phyloP scores from a whole-genome alignment of 169 alveolate genomes.

The Theileria luwenshuni region DNA sequence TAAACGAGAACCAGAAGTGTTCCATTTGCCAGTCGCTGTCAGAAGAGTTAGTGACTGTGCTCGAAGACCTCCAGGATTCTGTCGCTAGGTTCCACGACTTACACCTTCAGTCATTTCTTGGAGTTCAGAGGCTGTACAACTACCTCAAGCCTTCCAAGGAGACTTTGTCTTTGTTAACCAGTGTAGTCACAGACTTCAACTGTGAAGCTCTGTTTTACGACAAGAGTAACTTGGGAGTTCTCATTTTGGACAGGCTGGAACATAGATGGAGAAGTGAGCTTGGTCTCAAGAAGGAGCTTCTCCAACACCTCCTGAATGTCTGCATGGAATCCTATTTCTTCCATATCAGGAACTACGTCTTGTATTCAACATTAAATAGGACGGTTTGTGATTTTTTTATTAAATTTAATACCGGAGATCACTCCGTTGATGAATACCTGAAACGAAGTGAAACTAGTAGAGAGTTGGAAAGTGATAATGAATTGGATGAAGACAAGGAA shows the following conservation, averaged over 20 bases:
- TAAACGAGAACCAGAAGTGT: conserved; percentile 24
- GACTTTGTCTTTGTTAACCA: conserved; percentile 36
- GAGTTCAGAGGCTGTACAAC: conserved; percentile 36
- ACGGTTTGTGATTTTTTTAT: neutral
- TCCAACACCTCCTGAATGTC: neutral
- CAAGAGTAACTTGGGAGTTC: conserved; percentile 6
- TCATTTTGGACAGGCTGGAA: conserved; percentile 12
- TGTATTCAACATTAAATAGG: neutral
- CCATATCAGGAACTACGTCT: neutral
- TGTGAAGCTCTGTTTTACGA: neutral
- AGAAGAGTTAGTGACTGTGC: conserved; percentile 47
- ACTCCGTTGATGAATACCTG: neutral
- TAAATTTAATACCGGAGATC: neutral
- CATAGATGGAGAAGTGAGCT: neutral
- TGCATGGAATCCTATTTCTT: conserved; percentile 5
- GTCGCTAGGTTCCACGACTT: conserved; percentile 40
- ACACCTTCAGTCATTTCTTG: conserved; percentile 34
- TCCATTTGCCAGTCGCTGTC: conserved; percentile 41
- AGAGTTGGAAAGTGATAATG: too few species aligned
- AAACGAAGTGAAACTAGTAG: too few species aligned
- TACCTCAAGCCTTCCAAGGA: conserved; percentile 53
- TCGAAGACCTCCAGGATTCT: conserved; percentile 60
- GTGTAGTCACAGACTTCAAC: conserved; percentile 6
- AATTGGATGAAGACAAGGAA: neutral
- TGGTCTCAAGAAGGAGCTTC: neutral